Base-by-base conservation (phyloP, 495 filamentous ascomycete species). In the Penicillium silybi region DNA sequence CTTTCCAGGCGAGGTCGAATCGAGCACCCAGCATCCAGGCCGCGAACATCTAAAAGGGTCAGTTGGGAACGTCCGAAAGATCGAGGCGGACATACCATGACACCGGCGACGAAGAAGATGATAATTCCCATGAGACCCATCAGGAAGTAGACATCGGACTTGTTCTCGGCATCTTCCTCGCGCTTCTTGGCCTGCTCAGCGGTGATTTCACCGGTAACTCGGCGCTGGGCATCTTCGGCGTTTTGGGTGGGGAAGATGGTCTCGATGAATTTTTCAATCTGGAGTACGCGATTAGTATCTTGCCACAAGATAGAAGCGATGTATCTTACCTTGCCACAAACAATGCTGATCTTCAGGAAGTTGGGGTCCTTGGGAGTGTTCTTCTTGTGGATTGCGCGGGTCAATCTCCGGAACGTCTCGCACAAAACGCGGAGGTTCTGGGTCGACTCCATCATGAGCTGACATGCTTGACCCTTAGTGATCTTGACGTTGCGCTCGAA, bases 231-330 rank as follows among this genome's bases (percentile, higher is more conserved):
- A 17, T 71, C 74, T 49, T 76, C 69, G 15, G 79, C 79, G 38
- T 72, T 75, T 56, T 88, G 84, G 13, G 83, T 81, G 6, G 93
- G 93, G 83, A 92, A 98, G 61, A 98, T 86, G 6, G 83, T 82
- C 67, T 98, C 93, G 57, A 97, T 95, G 69, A 96, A 98, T 79
- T 96, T 89, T 65, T 98, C 93, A 45, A 97, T 89, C 90, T 97
- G 61, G 19, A 44, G 13, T 25, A 26, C n/a, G 40, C 59, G 52
- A 68, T 72, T 26, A 58, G 41, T 41, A 43, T 6, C 3, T n/a
- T 26, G 27, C 13, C 26, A 25, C 8, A 0, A 41, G 13, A 26
- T 13, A 8, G 9, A 29, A 1, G 16, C 39, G 38, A 32, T 15
- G 22, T 3, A 3, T 67, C 81, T 57, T 76, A 95, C 91, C 82